A percentile compares a stretch with the other conserved stretches of the same genome.
Evolutionary conservation across 192 early-diverging fungal species (phyloP).

Genomic region (Linnemannia hyalina): DNA sequence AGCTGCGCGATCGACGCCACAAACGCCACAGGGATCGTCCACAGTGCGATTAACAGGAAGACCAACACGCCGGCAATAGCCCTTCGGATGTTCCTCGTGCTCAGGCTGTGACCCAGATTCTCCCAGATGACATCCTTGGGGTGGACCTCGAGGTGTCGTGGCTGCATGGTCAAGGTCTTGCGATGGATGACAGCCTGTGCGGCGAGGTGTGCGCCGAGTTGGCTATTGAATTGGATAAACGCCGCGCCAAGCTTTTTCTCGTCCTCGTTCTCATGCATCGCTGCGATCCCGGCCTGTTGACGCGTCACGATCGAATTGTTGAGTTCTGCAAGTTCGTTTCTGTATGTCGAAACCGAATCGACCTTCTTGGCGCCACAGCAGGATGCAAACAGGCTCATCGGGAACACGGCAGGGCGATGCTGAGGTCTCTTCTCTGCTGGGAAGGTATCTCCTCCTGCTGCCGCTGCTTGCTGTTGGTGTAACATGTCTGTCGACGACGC

Average conservation of each 20-base stretch:
- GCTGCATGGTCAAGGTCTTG: conserved; percentile 71
- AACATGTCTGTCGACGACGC: conserved; percentile 14
- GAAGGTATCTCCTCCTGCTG: conserved; percentile 20
- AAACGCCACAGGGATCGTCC: conserved; percentile 79
- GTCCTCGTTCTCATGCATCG: conserved; percentile 28
- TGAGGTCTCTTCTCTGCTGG: conserved; percentile 63
- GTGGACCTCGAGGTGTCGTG: conserved; percentile 71
- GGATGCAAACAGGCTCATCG: conserved; percentile 35
- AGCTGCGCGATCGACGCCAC: conserved; percentile 69
- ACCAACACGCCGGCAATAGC: conserved; percentile 67
- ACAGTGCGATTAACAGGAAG: conserved; percentile 70
- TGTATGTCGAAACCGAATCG: conserved; percentile 65
- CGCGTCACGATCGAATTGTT: conserved; percentile 58
- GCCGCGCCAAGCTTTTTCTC: conserved; percentile 67
- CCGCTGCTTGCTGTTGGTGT: conserved; percentile 11
- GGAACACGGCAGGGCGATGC: conserved; percentile 62
- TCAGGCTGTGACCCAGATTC: conserved; percentile 70
- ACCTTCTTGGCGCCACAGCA: conserved; percentile 67
- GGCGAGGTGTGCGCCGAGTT: conserved; percentile 82
- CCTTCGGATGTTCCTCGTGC: conserved; percentile 65
- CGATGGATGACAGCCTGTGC: conserved; percentile 71
- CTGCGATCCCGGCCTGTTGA: conserved; percentile 36
- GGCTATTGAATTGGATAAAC: conserved; percentile 82
- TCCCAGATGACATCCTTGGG: conserved; percentile 83
- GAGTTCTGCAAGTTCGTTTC: conserved; percentile 51